Percentiles rank a stretch among this genome's conserved stretches.
phyloP scores from a whole-genome alignment of 768 basidiomycete species.

The Collybia nuda region DNA sequence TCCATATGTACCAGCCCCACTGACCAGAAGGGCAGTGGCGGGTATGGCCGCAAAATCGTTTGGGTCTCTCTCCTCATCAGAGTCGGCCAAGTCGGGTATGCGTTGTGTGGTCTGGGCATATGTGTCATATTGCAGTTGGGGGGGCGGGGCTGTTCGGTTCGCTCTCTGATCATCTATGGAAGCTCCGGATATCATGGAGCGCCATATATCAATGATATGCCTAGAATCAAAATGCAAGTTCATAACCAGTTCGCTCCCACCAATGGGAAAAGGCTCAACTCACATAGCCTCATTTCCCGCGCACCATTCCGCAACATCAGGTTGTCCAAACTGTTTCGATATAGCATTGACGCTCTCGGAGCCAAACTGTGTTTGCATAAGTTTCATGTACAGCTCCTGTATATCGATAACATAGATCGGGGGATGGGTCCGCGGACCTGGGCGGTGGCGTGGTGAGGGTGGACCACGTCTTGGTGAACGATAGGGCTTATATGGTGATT shows the following conservation, averaged over 20 bases:
- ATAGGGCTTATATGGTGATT: neutral
- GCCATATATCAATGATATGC: constrained; percentile 46
- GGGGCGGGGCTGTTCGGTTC: neutral
- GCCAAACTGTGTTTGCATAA: constrained; percentile 33
- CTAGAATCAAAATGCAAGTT: neutral
- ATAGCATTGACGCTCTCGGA: constrained; percentile 23
- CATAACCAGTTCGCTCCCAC: no score
- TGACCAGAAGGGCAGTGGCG: neutral
- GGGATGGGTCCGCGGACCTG: constrained; percentile 14
- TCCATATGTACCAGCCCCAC: constrained; percentile 1
- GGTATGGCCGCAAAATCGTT: constrained; percentile 19
- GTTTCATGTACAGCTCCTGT: constrained; percentile 30
- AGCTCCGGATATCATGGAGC: constrained; percentile 41
- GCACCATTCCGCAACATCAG: constrained; percentile 36
- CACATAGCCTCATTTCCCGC: constrained; percentile 55
- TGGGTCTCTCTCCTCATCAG: constrained; percentile 31
- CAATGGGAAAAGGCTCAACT: constrained; percentile 12
- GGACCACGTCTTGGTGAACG: no score
- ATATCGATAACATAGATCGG: constrained; percentile 41
- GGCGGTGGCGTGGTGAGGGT: neutral
- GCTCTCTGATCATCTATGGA: constrained; percentile 46
- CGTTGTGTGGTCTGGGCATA: no score
- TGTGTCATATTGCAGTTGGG: neutral
- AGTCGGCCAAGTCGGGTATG: constrained; percentile 8
- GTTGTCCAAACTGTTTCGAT: constrained; percentile 30